A percentile compares a stretch with the other conserved stretches of the same genome.
Conservation (phyloP, 2,329 filamentous ascomycete species). For the Aureobasidium lini region DNA sequence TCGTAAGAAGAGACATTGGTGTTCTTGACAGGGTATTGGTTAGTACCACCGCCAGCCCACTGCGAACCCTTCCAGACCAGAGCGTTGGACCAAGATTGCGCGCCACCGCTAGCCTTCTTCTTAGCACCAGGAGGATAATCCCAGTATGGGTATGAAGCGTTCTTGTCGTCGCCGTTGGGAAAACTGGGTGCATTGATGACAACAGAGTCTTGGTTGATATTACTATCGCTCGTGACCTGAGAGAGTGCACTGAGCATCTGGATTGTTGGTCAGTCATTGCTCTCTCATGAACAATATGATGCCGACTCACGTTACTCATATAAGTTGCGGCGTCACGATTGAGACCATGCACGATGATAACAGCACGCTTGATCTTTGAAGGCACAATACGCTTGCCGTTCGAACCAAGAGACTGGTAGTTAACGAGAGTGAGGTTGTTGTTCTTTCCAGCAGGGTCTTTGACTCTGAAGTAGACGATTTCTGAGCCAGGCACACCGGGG, state of each 20-base stretch:
- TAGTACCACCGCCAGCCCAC: constrained; percentile 29
- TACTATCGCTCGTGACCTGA: constrained; percentile 20
- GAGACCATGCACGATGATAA: constrained; percentile 30
- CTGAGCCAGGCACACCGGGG: constrained; percentile 26
- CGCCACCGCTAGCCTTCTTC: constrained; percentile 23
- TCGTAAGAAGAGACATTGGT: constrained; percentile 26
- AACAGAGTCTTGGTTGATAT: constrained; percentile 26
- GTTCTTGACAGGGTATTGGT: constrained; percentile 27
- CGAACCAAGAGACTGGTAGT: constrained; percentile 26
- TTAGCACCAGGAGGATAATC: constrained; percentile 15
- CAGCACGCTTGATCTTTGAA: constrained; percentile 25
- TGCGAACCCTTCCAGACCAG: constrained; percentile 30
- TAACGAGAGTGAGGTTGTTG: constrained; percentile 26
- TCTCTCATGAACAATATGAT: not conserved
- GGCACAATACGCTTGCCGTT: constrained; percentile 22
- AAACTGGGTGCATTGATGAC: constrained; percentile 30
- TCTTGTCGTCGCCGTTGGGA: constrained; percentile 31
- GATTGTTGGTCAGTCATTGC: not conserved
- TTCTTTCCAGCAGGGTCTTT: constrained; percentile 22
- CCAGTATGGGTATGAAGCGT: constrained; percentile 28
- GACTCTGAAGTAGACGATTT: constrained; percentile 29
- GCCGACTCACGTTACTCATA: constrained; percentile 19
- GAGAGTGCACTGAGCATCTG: constrained; percentile 27
- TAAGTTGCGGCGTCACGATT: constrained; percentile 29
- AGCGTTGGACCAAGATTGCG: constrained; percentile 20